phyloP scores from a whole-genome alignment of 306 rosid genomes.

The Pueraria montana region DNA sequence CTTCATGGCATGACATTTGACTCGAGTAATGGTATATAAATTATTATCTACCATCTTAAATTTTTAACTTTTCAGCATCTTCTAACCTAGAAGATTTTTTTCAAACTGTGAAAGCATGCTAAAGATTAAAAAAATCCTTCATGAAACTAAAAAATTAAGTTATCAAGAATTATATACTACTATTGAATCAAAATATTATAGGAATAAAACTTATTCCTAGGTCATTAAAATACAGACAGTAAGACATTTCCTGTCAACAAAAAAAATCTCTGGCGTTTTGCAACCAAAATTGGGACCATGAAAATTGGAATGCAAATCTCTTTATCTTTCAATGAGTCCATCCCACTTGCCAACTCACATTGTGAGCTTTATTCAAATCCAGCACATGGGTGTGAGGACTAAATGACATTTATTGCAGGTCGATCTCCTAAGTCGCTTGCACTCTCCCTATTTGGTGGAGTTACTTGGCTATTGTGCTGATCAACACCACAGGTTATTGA shows the following conservation, averaged over 20 bases:
- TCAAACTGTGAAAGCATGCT: not conserved
- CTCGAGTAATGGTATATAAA: constrained; percentile 14
- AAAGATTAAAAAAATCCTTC: not conserved
- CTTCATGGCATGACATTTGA: constrained; percentile 35
- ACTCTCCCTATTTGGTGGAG: constrained; percentile 82
- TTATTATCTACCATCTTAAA: not conserved
- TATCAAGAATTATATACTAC: not conserved
- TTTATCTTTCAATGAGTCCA: constrained; percentile 29
- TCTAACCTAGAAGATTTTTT: not conserved
- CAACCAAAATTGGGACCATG: constrained; percentile 53
- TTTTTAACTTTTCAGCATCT: constrained; percentile 10
- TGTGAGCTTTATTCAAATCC: constrained; percentile 40
- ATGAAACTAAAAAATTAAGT: not conserved
- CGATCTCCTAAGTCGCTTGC: constrained; percentile 86
- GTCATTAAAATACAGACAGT: constrained; percentile 9
- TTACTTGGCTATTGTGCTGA: constrained; percentile 97
- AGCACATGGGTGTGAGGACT: constrained; percentile 59
- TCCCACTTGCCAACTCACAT: constrained; percentile 46
- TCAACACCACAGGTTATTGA: constrained; percentile 84
- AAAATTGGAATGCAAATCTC: constrained; percentile 40
- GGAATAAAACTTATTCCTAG: constrained; percentile 12
- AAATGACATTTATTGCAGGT: constrained; percentile 66
- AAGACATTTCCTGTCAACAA: constrained; percentile 19
- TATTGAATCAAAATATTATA: constrained; percentile 1
- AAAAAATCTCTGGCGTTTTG: constrained; percentile 38